Evolutionary conservation across 2,329 filamentous ascomycete species (phyloP).

Genomic region (Kalmusia sp.): DNA sequence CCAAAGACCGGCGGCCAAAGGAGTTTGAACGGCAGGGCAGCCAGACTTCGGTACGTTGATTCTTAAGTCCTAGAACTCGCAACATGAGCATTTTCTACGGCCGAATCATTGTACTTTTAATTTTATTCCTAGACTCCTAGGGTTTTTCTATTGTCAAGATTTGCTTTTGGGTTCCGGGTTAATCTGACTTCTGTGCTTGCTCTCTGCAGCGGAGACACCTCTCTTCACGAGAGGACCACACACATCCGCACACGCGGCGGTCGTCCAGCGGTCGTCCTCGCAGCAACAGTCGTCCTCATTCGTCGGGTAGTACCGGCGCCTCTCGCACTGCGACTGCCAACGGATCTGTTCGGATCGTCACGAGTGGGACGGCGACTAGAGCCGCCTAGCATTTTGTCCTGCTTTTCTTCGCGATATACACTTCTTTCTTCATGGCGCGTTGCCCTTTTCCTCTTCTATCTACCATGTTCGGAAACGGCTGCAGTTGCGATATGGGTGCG

Average conservation of each 20-base stretch:
- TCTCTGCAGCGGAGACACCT: slow-evolving; percentile 47
- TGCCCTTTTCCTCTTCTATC: slow-evolving; percentile 11
- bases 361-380: slow-evolving; percentile 38
- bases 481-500: slow-evolving; percentile 19
- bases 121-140: slow-evolving; percentile 48
- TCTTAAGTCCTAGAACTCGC: slow-evolving; percentile 47
- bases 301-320: slow-evolving; percentile 34
- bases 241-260: slow-evolving; percentile 39
- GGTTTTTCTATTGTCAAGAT: slow-evolving; percentile 38
- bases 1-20: slow-evolving; percentile 47
- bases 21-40: slow-evolving; percentile 49
- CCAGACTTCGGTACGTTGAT: slow-evolving; percentile 53
- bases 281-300: slow-evolving; percentile 49
- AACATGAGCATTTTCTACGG: slow-evolving; percentile 46
- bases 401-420: slow-evolving; percentile 16
- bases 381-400: slow-evolving; percentile 24
- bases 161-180: slow-evolving; percentile 46
- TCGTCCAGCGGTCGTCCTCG: slow-evolving; percentile 43
- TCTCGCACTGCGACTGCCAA: slow-evolving; percentile 32
- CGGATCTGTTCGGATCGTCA: slow-evolving; percentile 39
- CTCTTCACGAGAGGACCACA: slow-evolving; percentile 42
- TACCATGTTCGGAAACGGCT: slow-evolving; percentile 18
- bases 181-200: slow-evolving; percentile 50
- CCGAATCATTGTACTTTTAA: slow-evolving; percentile 51
- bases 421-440: slow-evolving; percentile 8